Base-by-base conservation (phyloP, 2,329 filamentous ascomycete species). In the Trichoderma sp. region DNA sequence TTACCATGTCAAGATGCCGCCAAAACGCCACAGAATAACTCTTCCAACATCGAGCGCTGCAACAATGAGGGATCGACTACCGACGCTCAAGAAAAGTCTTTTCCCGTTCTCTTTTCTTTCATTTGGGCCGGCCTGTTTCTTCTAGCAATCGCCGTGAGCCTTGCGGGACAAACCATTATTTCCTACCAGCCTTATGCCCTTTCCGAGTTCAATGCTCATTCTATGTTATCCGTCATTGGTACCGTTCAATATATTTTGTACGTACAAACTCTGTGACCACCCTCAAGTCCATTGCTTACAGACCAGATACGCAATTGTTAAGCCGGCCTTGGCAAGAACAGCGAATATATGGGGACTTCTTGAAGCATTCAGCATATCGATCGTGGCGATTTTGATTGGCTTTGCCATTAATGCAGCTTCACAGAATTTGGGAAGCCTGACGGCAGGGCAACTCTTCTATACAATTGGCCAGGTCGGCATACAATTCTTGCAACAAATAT, bases 161-260 rank as follows among this genome's bases (percentile, higher is more conserved):
- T 58, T 10, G 55, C 32, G 14, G 55, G 32, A 8, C 55, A 58
- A 21, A 49, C n/a, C 2, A 24, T 49, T 49, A 10, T 49, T 10
- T 49, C 46, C 21, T 49, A 49, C 14, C 56, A 59, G 16, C 56
- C 34, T 28, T 59, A 59, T 39, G 56, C 56, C 24, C 56, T 59
- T n/a, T 59, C 56, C n/a, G 56, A 59, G 16, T 59, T 59, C 18
- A 59, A 59, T 24, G 34, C 56, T 26, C 56, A 59, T 13, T 39
- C 32, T 18, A 59, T 59, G 56, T 14, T 59, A 3, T 59, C 32
- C 13, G 56, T 26, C 11, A 43, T 43, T 16, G 46, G 46, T 24
- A 49, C 46, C 10, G 21, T 49, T 14, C 46, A 49, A 5, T 49
- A 49, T 13, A 49, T 49, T 13, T 49, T 49, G 46, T 49, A 49